A percentile compares a stretch with the other conserved stretches of the same genome.
phyloP scores from a whole-genome alignment of 768 basidiomycete genomes.

The Lentinula sp. region DNA sequence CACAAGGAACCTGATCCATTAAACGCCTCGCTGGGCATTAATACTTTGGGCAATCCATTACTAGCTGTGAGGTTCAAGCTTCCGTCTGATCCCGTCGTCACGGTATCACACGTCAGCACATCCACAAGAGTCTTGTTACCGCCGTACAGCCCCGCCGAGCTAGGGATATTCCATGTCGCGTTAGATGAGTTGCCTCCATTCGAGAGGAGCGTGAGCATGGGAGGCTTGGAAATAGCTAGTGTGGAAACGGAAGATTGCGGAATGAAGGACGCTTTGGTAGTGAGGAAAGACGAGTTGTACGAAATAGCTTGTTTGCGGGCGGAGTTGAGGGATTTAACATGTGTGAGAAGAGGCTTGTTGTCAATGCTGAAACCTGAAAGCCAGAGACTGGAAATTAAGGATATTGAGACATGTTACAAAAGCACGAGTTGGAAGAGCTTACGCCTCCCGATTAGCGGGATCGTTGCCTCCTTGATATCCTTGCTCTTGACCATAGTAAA shows the following conservation, averaged over 20 bases:
- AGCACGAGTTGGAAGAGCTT: conserved; percentile 1
- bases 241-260: conserved; percentile 28
- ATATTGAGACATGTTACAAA: not conserved
- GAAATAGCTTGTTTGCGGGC: conserved; percentile 45
- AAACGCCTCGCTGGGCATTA: conserved; percentile 17
- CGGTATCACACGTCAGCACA: conserved; percentile 39
- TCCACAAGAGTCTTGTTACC: conserved; percentile 41
- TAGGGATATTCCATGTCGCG: conserved; percentile 6
- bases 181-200: conserved; percentile 36
- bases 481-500: conserved; percentile 73
- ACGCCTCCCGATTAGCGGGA: conserved; percentile 62
- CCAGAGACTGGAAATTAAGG: conserved; percentile 42
- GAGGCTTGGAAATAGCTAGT: conserved; percentile 47
- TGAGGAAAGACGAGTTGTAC: conserved; percentile 36
- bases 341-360: conserved; percentile 37
- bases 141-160: conserved; percentile 38
- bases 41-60: conserved; percentile 39
- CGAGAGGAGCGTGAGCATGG: conserved; percentile 49
- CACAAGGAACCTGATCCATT: conserved; percentile 12
- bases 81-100: conserved; percentile 32
- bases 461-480: conserved; percentile 47
- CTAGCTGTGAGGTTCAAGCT: conserved; percentile 30
- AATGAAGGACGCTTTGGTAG: conserved; percentile 44
- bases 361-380: conserved; percentile 45
- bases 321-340: conserved; percentile 41